A percentile compares a stretch with the other conserved stretches of the same genome.
These are phyloP conservation scores for Myriosclerotinia curreyana DNA, from an alignment of 2,329 filamentous ascomycete species.

Conservation along the genomic window DNA sequence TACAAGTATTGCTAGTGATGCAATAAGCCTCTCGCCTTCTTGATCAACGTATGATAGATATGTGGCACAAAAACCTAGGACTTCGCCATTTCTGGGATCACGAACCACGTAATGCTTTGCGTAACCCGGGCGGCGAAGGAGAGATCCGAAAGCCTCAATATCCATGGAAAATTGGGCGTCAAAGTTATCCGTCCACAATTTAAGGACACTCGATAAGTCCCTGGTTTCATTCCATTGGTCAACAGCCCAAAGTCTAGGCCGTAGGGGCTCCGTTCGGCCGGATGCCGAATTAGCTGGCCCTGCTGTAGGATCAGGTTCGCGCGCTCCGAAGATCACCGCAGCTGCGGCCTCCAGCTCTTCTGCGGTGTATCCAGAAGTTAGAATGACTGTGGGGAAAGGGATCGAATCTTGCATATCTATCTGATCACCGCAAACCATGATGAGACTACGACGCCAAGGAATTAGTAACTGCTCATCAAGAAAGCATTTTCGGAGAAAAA, in stretches of 20 bases:
- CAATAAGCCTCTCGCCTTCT: constrained; percentile 51
- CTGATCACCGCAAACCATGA: constrained; percentile 52
- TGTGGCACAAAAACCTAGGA: constrained; percentile 59
- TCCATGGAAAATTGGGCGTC: constrained; percentile 46
- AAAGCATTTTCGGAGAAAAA: background rate
- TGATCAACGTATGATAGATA: constrained; percentile 57
- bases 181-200: constrained; percentile 35
- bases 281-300: background rate
- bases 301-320: constrained; percentile 8
- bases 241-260: constrained; percentile 36
- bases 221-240: constrained; percentile 36
- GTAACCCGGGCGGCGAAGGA: constrained; percentile 55
- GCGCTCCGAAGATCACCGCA: constrained; percentile 50
- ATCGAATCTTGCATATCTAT: constrained; percentile 42
- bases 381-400: constrained; percentile 51
- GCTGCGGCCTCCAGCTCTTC: constrained; percentile 51
- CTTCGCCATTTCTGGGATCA: constrained; percentile 44
- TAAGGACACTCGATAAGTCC: constrained; percentile 33
- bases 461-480: background rate
- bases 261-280: background rate
- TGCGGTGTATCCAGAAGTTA: constrained; percentile 49
- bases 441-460: constrained; percentile 39
- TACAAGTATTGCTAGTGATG: constrained; percentile 54
- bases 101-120: constrained; percentile 56
- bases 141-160: constrained; percentile 43